Evolutionary conservation across 164 flowering plant genomes (phyloP).

Genomic region (Sextonia rubra): DNA sequence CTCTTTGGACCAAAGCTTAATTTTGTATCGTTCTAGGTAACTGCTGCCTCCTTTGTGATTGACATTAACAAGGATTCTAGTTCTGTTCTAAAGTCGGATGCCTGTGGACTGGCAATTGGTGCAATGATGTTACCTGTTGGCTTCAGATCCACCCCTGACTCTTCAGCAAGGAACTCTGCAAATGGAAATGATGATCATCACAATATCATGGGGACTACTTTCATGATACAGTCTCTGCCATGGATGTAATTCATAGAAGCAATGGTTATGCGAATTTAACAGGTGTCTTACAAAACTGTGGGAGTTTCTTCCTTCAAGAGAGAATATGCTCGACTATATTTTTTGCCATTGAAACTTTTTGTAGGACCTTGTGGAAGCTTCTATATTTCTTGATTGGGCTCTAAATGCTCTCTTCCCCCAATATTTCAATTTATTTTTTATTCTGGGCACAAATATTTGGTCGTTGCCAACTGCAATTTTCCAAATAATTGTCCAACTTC

Average conservation of each 20-base stretch:
- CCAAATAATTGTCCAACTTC: neutral
- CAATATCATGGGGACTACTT: constrained; percentile 36
- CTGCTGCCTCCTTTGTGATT: constrained; percentile 52
- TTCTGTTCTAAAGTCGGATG: constrained; percentile 35
- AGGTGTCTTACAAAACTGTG: constrained; percentile 16
- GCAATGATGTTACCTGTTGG: constrained; percentile 34
- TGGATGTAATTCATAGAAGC: constrained; percentile 33
- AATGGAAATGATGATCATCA: constrained; percentile 44
- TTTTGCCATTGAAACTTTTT: neutral
- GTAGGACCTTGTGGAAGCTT: neutral
- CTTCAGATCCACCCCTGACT: constrained; percentile 43
- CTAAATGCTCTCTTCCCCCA: neutral
- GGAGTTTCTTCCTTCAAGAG: neutral
- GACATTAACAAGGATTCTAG: constrained; percentile 38
- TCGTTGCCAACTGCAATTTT: neutral
- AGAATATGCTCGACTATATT: neutral
- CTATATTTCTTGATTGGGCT: neutral
- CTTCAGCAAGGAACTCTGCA: constrained; percentile 34
- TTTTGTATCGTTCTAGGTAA: constrained; percentile 35
- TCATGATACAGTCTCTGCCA: constrained; percentile 42
- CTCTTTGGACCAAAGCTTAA: neutral
- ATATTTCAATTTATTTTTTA: neutral
- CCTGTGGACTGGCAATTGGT: constrained; percentile 36
- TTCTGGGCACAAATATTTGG: neutral
- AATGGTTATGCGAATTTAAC: constrained; percentile 27